A percentile compares a stretch with the other conserved stretches of the same genome.
phyloP scores from a whole-genome alignment of 2,329 filamentous ascomycete species.

The Harringtonia lauricola region DNA sequence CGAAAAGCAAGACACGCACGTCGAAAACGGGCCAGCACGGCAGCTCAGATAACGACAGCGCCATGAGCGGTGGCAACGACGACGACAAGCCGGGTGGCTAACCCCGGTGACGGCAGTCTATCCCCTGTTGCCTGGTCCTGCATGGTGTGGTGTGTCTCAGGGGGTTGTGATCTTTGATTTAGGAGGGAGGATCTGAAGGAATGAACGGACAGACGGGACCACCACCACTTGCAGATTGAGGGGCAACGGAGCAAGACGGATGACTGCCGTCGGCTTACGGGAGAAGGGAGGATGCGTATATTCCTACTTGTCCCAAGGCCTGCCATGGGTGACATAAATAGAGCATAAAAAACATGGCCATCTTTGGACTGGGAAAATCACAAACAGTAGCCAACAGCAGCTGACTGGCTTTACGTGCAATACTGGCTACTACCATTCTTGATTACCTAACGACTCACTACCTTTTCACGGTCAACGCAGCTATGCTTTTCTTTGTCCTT shows the following conservation, averaged over 20 bases:
- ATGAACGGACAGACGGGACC: neutral
- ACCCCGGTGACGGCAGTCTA: conserved; percentile 48
- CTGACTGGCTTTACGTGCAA: too few relatives aligned
- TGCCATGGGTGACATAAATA: too few relatives aligned
- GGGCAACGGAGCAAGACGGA: conserved; percentile 51
- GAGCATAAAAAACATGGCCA: too few relatives aligned
- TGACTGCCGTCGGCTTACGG: conserved; percentile 38
- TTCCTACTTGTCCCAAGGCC: neutral
- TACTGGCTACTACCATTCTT: too few relatives aligned
- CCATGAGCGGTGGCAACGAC: neutral
- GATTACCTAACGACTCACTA: too few relatives aligned
- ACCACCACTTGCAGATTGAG: conserved; percentile 33
- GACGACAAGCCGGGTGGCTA: conserved; percentile 60
- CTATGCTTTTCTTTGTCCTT: too few relatives aligned
- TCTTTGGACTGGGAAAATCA: too few relatives aligned
- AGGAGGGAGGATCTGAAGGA: too few relatives aligned
- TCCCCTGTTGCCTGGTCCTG: conserved; percentile 58
- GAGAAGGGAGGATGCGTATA: neutral
- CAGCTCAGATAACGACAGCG: neutral
- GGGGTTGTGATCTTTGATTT: too few relatives aligned
- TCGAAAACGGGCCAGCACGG: too few relatives aligned
- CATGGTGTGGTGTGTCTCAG: conserved; percentile 6
- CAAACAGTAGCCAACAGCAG: too few relatives aligned
- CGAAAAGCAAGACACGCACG: neutral
- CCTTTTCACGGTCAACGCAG: too few relatives aligned